These are phyloP conservation scores for Colletotrichum chrysophilum DNA, from an alignment of 2,329 filamentous ascomycete species.

Conservation along the genomic window DNA sequence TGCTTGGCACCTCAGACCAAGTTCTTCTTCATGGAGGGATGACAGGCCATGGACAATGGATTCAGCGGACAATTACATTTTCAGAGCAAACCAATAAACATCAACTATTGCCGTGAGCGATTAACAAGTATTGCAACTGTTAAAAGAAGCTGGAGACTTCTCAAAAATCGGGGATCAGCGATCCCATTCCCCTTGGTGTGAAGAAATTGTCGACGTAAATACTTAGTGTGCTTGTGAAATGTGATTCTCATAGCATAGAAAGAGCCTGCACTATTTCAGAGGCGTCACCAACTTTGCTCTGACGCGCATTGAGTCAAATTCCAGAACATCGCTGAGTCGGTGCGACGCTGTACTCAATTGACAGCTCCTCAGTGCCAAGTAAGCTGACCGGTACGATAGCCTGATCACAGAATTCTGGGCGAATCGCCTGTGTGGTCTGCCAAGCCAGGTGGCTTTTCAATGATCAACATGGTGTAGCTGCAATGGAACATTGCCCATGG, in stretches of 20 bases:
- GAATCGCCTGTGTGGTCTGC: neutral
- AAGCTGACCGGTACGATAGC: neutral
- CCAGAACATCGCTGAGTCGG: neutral
- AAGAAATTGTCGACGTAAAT: neutral
- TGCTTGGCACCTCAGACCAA: neutral
- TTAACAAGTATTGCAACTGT: fast-evolving
- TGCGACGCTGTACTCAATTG: neutral
- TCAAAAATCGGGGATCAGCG: neutral
- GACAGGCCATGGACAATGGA: neutral
- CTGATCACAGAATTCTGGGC: neutral
- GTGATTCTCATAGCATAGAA: neutral
- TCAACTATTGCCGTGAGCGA: neutral
- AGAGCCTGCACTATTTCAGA: neutral
- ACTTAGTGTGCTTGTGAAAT: neutral
- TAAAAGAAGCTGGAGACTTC: neutral
- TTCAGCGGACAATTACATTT: neutral
- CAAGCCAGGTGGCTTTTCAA: neutral
- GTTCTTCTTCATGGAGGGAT: neutral
- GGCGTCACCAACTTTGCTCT: neutral
- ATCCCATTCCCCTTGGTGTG: neutral
- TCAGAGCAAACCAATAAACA: neutral
- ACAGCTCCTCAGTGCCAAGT: neutral
- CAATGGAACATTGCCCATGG: neutral
- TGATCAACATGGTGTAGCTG: neutral
- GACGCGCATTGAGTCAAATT: neutral